These are phyloP conservation scores for Cyclotella distinguenda DNA, from an alignment of 108 stramenopile genomes.

Conservation along the genomic window DNA sequence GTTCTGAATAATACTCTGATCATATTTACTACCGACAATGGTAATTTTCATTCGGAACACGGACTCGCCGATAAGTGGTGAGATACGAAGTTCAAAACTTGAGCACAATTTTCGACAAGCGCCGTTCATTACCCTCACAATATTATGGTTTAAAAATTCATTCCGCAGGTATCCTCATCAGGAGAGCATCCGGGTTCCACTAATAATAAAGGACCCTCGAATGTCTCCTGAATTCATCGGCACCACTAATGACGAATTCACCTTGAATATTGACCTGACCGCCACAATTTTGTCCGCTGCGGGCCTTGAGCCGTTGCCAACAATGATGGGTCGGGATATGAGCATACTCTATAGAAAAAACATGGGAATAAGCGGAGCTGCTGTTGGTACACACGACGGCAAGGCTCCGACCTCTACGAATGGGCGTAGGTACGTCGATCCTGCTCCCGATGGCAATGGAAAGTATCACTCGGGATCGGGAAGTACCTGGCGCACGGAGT, in stretches of 20 bases:
- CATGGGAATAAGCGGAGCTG: slow-evolving; percentile 20
- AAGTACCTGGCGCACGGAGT: slow-evolving; percentile 69
- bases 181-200: slow-evolving; percentile 70
- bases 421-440: slow-evolving; percentile 25
- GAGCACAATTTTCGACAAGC: background rate
- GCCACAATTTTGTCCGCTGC: slow-evolving; percentile 69
- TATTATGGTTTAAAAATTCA: background rate
- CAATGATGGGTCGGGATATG: slow-evolving; percentile 73
- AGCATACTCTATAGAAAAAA: slow-evolving; percentile 55
- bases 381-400: slow-evolving; percentile 22
- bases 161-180: slow-evolving; percentile 52
- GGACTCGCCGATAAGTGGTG: slow-evolving; percentile 78
- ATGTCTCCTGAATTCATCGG: slow-evolving; percentile 53
- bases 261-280: slow-evolving; percentile 69
- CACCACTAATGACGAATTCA: slow-evolving; percentile 55
- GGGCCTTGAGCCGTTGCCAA: slow-evolving; percentile 43
- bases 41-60: slow-evolving; percentile 63
- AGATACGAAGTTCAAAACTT: background rate
- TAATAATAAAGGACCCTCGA: slow-evolving; percentile 70
- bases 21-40: slow-evolving; percentile 77
- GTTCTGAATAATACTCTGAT: slow-evolving; percentile 60
- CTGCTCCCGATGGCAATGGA: slow-evolving; percentile 42
- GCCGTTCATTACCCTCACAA: background rate
- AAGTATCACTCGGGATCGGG: slow-evolving; percentile 47
- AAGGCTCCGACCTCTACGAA: slow-evolving; percentile 17